Base-by-base conservation (phyloP, 2,329 filamentous ascomycete genomes). In the Microdochium bolleyi region DNA sequence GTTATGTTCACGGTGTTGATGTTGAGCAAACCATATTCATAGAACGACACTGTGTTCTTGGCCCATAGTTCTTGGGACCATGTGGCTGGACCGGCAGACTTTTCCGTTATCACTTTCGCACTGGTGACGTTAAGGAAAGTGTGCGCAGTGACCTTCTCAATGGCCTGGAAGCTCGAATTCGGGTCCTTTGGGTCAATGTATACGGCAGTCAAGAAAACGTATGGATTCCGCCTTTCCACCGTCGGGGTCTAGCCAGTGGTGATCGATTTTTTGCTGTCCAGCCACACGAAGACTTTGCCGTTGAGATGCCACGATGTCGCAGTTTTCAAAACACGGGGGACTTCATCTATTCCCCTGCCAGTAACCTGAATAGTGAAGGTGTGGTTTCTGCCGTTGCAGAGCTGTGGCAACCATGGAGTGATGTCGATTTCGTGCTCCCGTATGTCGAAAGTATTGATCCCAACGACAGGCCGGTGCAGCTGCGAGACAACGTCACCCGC, bases 371-470 rank as follows among this genome's bases (percentile, higher is more conserved):
- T 83, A 51, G 81, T 77, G 62, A 92, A 89, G 0, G 71, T 82
- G 64, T 92, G 88, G 7, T 73, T 58, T 2, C 72, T 59, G 0
- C 83, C 85, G 60, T 92, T 83, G 57, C 80, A 84, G 1, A 94
- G 74, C 1, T 86, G 54, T 0, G 86, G 82, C 2, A 94, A 72
- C 74, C 86, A 94, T 0, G 88, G 84, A 1, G 88, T 86, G 49
- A 95, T 83, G 62, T 95, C 89, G 56, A 95, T 88, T 64, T 94
- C 87, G 57, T 89, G 83, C 64, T 94, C 88, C 48, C 80, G 75
- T 24, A 95, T 73, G 62, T 94, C 88, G 64, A 90, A 94, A 0
- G 88, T 83, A 61, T 94, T 84, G 21, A 88, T 82, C 1, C 88
- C 88, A 2, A 88, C 89, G 52, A 94, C 78, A 0, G 89, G 89